Evolutionary conservation across 169 alveolate species (phyloP).

Genomic region (Besnoitia besnoiti): DNA sequence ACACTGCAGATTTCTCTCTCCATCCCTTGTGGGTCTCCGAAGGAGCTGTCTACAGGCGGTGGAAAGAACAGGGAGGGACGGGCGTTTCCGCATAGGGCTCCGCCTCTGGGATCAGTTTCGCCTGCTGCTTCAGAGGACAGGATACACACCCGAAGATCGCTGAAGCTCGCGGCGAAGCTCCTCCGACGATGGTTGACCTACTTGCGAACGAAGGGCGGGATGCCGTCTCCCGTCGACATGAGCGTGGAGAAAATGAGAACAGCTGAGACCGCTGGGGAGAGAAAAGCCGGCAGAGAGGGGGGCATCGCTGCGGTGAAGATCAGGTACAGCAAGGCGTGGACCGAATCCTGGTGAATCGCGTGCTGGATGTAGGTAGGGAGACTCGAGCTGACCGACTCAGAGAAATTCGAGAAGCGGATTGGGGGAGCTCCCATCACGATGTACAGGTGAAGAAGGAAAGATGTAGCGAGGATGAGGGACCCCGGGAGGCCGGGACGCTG

Average conservation of each 20-base stretch:
- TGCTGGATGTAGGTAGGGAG: neutral
- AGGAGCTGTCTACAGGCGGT: too few species aligned
- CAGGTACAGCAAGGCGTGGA: neutral
- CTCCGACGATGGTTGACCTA: neutral
- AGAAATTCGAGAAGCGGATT: neutral
- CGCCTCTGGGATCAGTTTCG: too few species aligned
- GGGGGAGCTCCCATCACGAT: constrained; percentile 13
- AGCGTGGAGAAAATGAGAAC: neutral
- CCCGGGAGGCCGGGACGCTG: constrained; percentile 19
- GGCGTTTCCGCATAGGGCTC: too few species aligned
- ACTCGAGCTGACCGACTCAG: neutral
- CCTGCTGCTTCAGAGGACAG: too few species aligned
- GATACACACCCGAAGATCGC: neutral
- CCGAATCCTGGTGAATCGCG: neutral
- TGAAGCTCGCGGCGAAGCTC: neutral
- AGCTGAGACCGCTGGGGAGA: constrained; percentile 14
- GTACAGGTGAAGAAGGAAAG: constrained; percentile 8
- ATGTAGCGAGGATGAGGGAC: neutral
- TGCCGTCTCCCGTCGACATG: neutral
- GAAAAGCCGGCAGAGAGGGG: neutral
- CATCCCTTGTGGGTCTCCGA: too few species aligned
- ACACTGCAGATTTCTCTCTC: too few species aligned
- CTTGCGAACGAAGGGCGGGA: neutral
- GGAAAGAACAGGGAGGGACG: too few species aligned
- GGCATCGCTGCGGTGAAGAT: constrained; percentile 1